phyloP scores from a whole-genome alignment of 2,329 filamentous ascomycete species.

The Ampelomyces quisqualis region DNA sequence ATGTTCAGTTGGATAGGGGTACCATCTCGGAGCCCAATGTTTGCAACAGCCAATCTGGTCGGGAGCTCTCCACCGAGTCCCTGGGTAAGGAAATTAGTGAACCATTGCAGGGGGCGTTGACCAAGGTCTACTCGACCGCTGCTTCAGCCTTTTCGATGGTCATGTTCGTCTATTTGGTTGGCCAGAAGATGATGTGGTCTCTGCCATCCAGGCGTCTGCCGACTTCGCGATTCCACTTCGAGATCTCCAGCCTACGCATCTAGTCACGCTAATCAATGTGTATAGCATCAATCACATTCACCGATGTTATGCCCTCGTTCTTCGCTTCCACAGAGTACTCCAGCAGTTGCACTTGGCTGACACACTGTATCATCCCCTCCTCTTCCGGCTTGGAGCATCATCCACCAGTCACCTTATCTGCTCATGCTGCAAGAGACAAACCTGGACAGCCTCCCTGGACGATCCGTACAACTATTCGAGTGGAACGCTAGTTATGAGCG shows the following conservation, averaged over 20 bases:
- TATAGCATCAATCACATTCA: slow-evolving; percentile 37
- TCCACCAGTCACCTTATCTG: slow-evolving; percentile 54
- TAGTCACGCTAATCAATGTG: slow-evolving; percentile 39
- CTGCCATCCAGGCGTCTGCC: slow-evolving; percentile 23
- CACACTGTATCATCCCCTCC: slow-evolving; percentile 34
- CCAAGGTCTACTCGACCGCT: slow-evolving; percentile 19
- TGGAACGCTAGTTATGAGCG: slow-evolving; percentile 39
- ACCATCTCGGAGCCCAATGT: slow-evolving; percentile 26
- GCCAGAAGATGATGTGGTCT: slow-evolving; percentile 18
- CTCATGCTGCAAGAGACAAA: slow-evolving; percentile 43
- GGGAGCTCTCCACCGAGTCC: slow-evolving; percentile 16
- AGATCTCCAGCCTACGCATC: slow-evolving; percentile 26
- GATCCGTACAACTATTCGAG: slow-evolving; percentile 38
- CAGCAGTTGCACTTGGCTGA: slow-evolving; percentile 35
- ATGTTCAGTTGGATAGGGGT: slow-evolving; percentile 17
- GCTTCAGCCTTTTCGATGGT: slow-evolving; percentile 24
- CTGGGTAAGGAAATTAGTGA: slow-evolving; percentile 16
- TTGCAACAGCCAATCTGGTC: slow-evolving; percentile 20
- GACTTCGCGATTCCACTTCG: slow-evolving; percentile 23
- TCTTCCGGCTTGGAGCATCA: slow-evolving; percentile 36
- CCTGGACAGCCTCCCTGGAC: slow-evolving; percentile 39
- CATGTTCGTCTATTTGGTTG: slow-evolving; percentile 14
- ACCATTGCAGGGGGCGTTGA: slow-evolving; percentile 30
- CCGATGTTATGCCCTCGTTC: slow-evolving; percentile 28
- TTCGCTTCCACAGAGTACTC: slow-evolving; percentile 25